A percentile compares a stretch with the other conserved stretches of the same genome.
Evolutionary conservation across 1,284 basidiomycete genomes (phyloP).

Genomic region (Sanghuangporus weigelae): DNA sequence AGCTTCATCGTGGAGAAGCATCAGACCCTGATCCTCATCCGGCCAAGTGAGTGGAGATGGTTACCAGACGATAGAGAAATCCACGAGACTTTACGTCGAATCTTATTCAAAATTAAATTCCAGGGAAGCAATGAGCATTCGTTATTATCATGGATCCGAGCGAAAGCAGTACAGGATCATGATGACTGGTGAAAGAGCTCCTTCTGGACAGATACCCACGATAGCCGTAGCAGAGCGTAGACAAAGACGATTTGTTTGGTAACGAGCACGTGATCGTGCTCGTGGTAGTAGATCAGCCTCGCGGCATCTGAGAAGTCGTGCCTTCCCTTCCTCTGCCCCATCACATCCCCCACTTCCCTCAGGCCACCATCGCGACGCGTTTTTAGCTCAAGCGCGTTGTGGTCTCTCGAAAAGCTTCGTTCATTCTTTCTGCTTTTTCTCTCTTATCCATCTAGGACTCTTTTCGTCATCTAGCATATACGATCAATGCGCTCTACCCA

Average conservation of each 20-base stretch:
- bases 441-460: slow-evolving; percentile 4
- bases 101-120: too few species aligned
- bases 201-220: not conserved
- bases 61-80: too few species aligned
- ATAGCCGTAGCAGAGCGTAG: not conserved
- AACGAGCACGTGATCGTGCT: slow-evolving; percentile 1
- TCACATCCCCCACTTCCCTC: slow-evolving; percentile 5
- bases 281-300: slow-evolving; percentile 1
- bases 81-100: too few species aligned
- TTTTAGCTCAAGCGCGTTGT: not conserved
- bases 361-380: not conserved
- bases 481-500: slow-evolving; percentile 30
- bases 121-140: too few species aligned
- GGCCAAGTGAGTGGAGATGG: too few species aligned
- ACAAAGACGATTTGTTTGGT: not conserved
- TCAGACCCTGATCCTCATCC: not conserved
- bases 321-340: slow-evolving; percentile 4
- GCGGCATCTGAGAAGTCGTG: not conserved
- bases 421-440: slow-evolving; percentile 7
- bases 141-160: too few species aligned
- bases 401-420: not conserved
- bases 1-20: not conserved
- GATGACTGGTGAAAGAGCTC: not conserved
- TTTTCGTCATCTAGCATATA: slow-evolving; percentile 21
- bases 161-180: not conserved